Percentiles rank a stretch among this genome's conserved stretches.
Conservation (phyloP, 2,329 filamentous ascomycete genomes). For the Berkeleyomyces rouxiae region DNA sequence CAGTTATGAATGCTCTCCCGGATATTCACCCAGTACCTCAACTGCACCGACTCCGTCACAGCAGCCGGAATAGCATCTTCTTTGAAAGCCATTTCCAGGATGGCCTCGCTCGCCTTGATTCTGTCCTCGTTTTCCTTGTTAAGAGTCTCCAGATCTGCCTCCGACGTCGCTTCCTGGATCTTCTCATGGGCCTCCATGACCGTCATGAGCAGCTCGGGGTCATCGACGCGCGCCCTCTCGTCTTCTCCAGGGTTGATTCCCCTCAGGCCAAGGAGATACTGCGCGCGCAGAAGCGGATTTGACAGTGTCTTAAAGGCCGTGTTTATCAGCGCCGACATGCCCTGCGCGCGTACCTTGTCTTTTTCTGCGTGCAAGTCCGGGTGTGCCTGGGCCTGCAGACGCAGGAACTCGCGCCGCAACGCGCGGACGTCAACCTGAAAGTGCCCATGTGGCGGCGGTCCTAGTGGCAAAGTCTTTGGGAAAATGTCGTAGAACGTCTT, state of each 20-base stretch:
- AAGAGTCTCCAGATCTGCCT: slow-evolving; percentile 46
- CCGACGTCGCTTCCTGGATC: slow-evolving; percentile 52
- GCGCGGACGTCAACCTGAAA: slow-evolving; percentile 57
- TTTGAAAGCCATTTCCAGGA: slow-evolving; percentile 48
- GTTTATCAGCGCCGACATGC: slow-evolving; percentile 69
- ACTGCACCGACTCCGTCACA: slow-evolving; percentile 52
- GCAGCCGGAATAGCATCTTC: slow-evolving; percentile 49
- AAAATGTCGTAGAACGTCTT: slow-evolving; percentile 76
- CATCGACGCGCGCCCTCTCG: slow-evolving; percentile 54
- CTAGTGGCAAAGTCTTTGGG: slow-evolving; percentile 56
- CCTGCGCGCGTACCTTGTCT: slow-evolving; percentile 48
- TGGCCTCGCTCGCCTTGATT: slow-evolving; percentile 44
- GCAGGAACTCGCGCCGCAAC: slow-evolving; percentile 72
- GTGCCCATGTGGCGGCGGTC: slow-evolving; percentile 59
- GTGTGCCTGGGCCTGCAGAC: slow-evolving; percentile 61
- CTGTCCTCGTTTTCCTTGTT: slow-evolving; percentile 49
- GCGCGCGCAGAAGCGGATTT: slow-evolving; percentile 65
- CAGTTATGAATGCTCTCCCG: slow-evolving; percentile 64
- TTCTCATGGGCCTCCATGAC: slow-evolving; percentile 66
- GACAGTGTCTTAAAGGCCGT: slow-evolving; percentile 76
- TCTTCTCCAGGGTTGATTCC: slow-evolving; percentile 68
- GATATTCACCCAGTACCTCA: slow-evolving; percentile 87
- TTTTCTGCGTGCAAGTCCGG: slow-evolving; percentile 47
- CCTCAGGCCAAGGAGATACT: slow-evolving; percentile 63
- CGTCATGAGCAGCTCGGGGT: slow-evolving; percentile 52